Base-by-base conservation (phyloP, 495 filamentous ascomycete species). In the Elasticomyces elasticus region DNA sequence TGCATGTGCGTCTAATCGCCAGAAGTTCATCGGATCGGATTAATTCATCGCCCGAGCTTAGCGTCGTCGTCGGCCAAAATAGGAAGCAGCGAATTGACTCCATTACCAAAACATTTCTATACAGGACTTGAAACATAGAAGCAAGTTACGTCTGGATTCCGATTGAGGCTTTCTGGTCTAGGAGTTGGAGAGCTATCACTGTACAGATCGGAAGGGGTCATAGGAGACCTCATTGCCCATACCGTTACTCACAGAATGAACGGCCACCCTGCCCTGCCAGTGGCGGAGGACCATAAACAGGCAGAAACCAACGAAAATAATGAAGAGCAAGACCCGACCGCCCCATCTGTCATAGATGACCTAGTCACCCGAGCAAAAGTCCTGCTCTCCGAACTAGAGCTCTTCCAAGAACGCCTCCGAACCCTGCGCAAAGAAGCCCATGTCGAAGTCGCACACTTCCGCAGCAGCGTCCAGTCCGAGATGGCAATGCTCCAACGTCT, bases 401-500 rank as follows among this genome's bases (percentile, higher is more conserved):
- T 31, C 9, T 65, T 61, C 58, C 15, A 55, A 48, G 24, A 47
- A 49, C 23, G 55, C 45, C 47, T 60, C 57, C 49, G 35, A 52
- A 19, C 54, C 57, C 26, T 52, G 35, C 11, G 55, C 38, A 25
- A 60, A 49, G 31, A 57, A 47, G 50, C 45, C 28, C 52, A 59
- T 11, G 63, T 69, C 49, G 65, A 66, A 30, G 44, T 66, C 20
- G 43, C 51, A n/a, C 54, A 51, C 17, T 60, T 70, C 13, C 49
- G 59, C 13, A 58, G 58, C 19, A 63, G 61, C 19, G 56, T 70
- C 43, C 52, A 61, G 33, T 63, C 61, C 10, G 67, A 70, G 27
- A 20, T 68, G 3, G 30, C 20, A 3, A 62, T 64, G 52, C 52
- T 70, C 5, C 17, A 61, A 20, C 59, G 59, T 15, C 31, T 67